These are phyloP conservation scores for Vanrija pseudolonga DNA, from an alignment of 1,284 basidiomycete genomes.

Conservation along the genomic window DNA sequence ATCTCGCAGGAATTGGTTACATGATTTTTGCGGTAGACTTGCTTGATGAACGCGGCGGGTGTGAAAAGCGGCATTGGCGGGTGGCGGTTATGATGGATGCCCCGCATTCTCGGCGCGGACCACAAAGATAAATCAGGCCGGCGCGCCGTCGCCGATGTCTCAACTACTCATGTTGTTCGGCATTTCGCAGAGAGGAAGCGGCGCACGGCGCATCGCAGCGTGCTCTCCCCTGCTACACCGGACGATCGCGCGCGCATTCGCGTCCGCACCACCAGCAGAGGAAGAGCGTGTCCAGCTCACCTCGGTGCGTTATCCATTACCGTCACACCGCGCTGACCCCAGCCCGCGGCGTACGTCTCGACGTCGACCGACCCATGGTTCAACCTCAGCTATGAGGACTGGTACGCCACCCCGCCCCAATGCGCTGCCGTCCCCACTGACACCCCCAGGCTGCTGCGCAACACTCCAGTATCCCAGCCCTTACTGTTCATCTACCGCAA, in stretches of 20 bases:
- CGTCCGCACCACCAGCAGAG: not conserved
- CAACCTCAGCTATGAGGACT: conserved; percentile 91
- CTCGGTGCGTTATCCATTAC: not conserved
- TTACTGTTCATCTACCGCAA: conserved; percentile 87
- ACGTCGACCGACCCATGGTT: conserved; percentile 82
- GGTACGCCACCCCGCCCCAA: conserved; percentile 55
- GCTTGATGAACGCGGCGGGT: too few species aligned
- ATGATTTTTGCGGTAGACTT: too few species aligned
- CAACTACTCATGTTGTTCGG: not conserved
- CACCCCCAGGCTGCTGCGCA: conserved; percentile 70
- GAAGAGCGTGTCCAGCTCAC: conserved; percentile 1
- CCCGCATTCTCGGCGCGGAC: too few species aligned
- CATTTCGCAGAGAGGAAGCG: too few species aligned
- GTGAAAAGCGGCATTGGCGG: too few species aligned
- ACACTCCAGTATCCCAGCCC: conserved; percentile 62
- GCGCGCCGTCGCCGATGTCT: not conserved
- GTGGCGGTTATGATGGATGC: too few species aligned
- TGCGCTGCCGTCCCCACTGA: not conserved
- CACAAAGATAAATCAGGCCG: too few species aligned
- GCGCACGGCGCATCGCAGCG: not conserved
- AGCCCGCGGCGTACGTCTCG: conserved; percentile 67
- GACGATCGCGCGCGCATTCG: too few species aligned
- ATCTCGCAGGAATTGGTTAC: too few species aligned
- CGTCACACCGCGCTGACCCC: not conserved
- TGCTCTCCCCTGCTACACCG: not conserved